Evolutionary conservation across 768 basidiomycete genomes (phyloP), one percentile per base, ranked within the genome.

Genomic region (Pleurotus tuber-regium): DNA sequence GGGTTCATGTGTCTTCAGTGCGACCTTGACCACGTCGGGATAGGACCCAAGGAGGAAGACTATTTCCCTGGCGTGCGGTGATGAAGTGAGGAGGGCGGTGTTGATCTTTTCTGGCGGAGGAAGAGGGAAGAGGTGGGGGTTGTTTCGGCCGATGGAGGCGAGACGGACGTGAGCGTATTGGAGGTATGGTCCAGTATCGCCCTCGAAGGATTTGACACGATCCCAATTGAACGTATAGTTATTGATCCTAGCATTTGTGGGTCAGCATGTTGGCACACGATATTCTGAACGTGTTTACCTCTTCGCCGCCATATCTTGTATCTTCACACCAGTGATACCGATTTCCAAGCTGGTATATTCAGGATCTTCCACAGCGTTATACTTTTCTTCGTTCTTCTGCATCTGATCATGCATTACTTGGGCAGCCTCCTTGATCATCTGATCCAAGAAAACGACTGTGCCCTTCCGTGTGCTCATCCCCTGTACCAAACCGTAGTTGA

Each of bases 161-260:
- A 98, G 76, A 16, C 95, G 90, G 59, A 94, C 94, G 70, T 97
- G 95, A 0, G 93, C 92, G 66, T 98, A 98, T 74, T 98, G 95
- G 23, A 98, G 83, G 73, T 97, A 98, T 0, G 93, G 92, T 1
- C 92, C 92, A 0, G 92, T 95, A 69, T 98, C 95, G 38, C 95
- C 95, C 67, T 97, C 92, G 67, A 96, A 97, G 28, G 92, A 92
- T 43, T 87, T 80, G 91, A 97, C 95, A 35, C 93, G 83, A 55
- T 89, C 83, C 86, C 91, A 91, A 68, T 93, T 89, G 72, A 97
- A 99, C 1, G 80, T 86, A 72, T 98, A 98, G 72, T 97, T 93
- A 70, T 94, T 95, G 64, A 97, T 89, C 54, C 94, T 96, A n/a
- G 57, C 4, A 16, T 19, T 52, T 30, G 11, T n/a, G 41, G 41